Evolutionary conservation across 257 asterid species (phyloP).

Genomic region (Solanum microdontum): DNA sequence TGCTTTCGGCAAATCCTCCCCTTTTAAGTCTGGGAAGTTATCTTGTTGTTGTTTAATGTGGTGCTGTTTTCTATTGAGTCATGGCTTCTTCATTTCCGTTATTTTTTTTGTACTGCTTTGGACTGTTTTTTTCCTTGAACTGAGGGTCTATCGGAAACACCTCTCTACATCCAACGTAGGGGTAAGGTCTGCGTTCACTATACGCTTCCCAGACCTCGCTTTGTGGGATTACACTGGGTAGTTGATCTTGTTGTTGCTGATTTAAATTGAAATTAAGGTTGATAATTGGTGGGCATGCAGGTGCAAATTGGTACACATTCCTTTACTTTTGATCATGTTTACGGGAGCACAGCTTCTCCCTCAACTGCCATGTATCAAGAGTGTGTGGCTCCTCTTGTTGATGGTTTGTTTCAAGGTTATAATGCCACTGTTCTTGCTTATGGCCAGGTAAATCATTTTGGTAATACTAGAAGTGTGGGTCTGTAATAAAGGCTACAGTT

Average conservation of each 20-base stretch:
- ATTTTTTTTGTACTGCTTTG: neutral
- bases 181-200: neutral
- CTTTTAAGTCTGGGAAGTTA: neutral
- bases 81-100: neutral
- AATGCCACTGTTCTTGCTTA: slow-evolving; percentile 98
- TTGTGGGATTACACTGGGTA: neutral
- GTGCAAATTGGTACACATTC: slow-evolving; percentile 91
- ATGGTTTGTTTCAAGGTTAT: slow-evolving; percentile 95
- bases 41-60: neutral
- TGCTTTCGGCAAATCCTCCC: neutral
- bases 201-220: neutral
- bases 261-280: neutral
- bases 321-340: slow-evolving; percentile 94
- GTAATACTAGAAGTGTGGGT: neutral
- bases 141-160: neutral
- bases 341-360: slow-evolving; percentile 76
- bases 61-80: neutral
- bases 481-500: neutral
- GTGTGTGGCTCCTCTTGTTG: slow-evolving; percentile 91
- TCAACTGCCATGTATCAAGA: slow-evolving; percentile 82
- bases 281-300: slow-evolving; percentile 25
- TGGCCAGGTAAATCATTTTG: slow-evolving; percentile 61
- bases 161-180: neutral
- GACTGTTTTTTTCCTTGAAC: neutral
- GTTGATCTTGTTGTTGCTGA: neutral